A percentile compares a stretch with the other conserved stretches of the same genome.
These are phyloP conservation scores for Yamadazyma sp. DNA, from an alignment of 1,139 yeast genomes.

Conservation along the genomic window DNA sequence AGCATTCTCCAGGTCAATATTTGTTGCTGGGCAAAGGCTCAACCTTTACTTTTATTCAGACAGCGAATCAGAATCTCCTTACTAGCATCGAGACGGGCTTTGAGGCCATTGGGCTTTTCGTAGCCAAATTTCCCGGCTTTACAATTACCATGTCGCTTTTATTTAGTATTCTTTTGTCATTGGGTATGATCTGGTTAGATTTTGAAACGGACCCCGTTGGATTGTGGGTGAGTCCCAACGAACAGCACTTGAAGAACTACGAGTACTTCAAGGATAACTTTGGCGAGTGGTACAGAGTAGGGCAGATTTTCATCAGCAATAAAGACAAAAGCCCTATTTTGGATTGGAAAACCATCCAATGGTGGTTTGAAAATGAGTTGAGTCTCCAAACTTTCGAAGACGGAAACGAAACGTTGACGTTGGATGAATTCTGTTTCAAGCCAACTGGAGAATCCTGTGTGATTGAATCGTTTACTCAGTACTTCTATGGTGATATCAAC, in stretches of 20 bases:
- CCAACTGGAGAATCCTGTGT: slow-evolving; percentile 81
- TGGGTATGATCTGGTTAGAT: slow-evolving; percentile 52
- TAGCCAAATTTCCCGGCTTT: slow-evolving; percentile 58
- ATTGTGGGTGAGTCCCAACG: slow-evolving; percentile 84
- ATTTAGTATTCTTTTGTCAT: slow-evolving; percentile 46
- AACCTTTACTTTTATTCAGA: slow-evolving; percentile 3
- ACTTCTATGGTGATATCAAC: slow-evolving; percentile 65
- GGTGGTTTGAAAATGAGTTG: slow-evolving; percentile 85
- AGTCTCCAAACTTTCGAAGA: slow-evolving; percentile 42
- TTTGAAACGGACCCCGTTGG: slow-evolving; percentile 79
- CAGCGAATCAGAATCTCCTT: slow-evolving; percentile 15
- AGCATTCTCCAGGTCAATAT: slow-evolving; percentile 17
- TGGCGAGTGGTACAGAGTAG: slow-evolving; percentile 90
- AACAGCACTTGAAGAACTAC: slow-evolving; percentile 71
- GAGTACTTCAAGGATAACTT: slow-evolving; percentile 72
- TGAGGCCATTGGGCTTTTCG: slow-evolving; percentile 48
- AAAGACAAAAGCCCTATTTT: slow-evolving; percentile 57
- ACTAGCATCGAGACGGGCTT: slow-evolving; percentile 30
- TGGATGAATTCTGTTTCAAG: slow-evolving; percentile 77
- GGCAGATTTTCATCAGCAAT: slow-evolving; percentile 77
- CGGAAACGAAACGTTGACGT: slow-evolving; percentile 24
- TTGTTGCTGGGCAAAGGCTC: slow-evolving; percentile 13
- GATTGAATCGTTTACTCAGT: slow-evolving; percentile 88
- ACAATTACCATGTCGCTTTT: slow-evolving; percentile 50
- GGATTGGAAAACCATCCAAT: slow-evolving; percentile 63